Evolutionary conservation across 768 basidiomycete genomes (phyloP).

Genomic region (Udeniomyces megalosporus): DNA sequence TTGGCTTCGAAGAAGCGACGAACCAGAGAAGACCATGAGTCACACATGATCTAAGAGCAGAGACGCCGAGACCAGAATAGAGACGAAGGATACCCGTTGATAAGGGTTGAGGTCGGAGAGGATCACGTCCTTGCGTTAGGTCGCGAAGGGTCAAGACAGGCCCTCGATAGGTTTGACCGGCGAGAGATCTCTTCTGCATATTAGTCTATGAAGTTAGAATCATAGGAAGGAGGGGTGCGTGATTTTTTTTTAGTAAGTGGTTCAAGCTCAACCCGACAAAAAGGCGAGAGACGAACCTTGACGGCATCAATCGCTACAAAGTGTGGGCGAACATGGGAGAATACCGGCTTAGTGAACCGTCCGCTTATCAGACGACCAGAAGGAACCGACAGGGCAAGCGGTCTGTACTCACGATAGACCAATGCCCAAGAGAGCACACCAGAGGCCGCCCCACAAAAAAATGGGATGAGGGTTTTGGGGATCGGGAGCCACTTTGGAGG

Average conservation of each 20-base stretch:
- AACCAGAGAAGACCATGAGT: slow-evolving; percentile 11
- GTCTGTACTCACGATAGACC: slow-evolving; percentile 67
- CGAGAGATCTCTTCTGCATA: slow-evolving; percentile 79
- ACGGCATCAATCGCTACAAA: slow-evolving; percentile 7
- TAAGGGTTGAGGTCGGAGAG: slow-evolving; percentile 30
- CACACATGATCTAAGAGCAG: slow-evolving; percentile 46
- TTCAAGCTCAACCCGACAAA: slow-evolving; percentile 30
- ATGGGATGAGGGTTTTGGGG: slow-evolving; percentile 61
- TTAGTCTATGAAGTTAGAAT: slow-evolving; percentile 45
- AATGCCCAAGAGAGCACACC: slow-evolving; percentile 63
- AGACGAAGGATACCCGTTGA: slow-evolving; percentile 62
- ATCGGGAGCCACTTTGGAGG: slow-evolving; percentile 79
- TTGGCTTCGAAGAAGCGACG: too few species aligned
- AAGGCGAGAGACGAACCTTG: slow-evolving; percentile 35
- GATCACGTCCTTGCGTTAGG: slow-evolving; percentile 4
- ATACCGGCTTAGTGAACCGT: too few species aligned
- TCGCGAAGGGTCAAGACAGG: slow-evolving; percentile 35
- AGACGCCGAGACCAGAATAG: slow-evolving; percentile 62
- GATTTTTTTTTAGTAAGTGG: background rate
- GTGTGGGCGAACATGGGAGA: background rate
- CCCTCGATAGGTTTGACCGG: slow-evolving; percentile 56
- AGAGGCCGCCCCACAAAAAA: slow-evolving; percentile 75
- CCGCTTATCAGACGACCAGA: slow-evolving; percentile 32
- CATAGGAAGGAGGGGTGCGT: background rate
- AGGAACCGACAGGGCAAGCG: background rate